Evolutionary conservation across 2,329 filamentous ascomycete species (phyloP).

Genomic region (Neonectria faginata): DNA sequence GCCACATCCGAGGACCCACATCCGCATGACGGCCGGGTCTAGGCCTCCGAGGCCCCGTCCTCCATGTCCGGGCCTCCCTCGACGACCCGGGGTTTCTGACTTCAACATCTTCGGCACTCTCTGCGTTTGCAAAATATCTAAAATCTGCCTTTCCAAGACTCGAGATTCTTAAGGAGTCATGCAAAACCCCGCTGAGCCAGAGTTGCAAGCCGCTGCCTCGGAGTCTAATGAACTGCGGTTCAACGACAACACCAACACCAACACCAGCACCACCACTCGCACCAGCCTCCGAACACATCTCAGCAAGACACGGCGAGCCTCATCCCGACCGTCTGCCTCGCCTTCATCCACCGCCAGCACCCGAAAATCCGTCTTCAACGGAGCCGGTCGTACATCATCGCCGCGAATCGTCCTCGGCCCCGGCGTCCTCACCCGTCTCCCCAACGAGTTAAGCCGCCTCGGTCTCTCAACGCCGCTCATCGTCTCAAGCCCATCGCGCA

Average conservation of each 20-base stretch:
- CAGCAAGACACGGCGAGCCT: background rate
- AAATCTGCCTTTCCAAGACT: background rate
- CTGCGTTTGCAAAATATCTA: background rate
- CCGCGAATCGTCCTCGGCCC: conserved; percentile 53
- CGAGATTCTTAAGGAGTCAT: background rate
- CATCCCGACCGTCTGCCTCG: background rate
- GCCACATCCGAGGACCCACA: background rate
- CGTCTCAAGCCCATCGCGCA: conserved; percentile 54
- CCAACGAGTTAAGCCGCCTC: conserved; percentile 50
- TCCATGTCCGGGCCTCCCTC: conserved; percentile 3
- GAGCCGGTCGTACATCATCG: conserved; percentile 23
- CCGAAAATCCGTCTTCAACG: conserved; percentile 12
- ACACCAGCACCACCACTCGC: background rate
- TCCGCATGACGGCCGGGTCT: background rate
- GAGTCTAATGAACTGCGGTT: background rate
- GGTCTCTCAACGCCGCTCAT: conserved; percentile 51
- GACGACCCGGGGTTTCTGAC: background rate
- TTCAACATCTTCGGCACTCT: background rate
- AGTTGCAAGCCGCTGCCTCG: background rate
- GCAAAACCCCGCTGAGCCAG: conserved; percentile 2
- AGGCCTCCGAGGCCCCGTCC: background rate
- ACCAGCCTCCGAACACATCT: background rate
- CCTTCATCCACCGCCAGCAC: background rate
- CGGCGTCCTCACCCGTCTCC: conserved; percentile 48
- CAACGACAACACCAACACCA: background rate